Percentiles rank a stretch among this genome's conserved stretches.
Conservation (phyloP, 495 filamentous ascomycete genomes). For the Penicillium daleae region DNA sequence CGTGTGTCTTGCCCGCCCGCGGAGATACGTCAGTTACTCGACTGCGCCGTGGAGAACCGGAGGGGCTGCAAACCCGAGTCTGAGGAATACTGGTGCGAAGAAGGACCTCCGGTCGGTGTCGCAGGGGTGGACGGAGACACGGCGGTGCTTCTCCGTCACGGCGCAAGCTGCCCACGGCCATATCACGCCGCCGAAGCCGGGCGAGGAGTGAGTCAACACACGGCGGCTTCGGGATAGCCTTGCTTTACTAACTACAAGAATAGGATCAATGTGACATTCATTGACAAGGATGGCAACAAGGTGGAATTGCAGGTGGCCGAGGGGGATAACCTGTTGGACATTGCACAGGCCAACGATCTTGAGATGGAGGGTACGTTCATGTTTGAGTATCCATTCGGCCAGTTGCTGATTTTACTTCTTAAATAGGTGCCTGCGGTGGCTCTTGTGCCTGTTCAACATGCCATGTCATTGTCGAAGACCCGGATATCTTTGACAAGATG, state of each 20-base stretch:
- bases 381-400: not conserved
- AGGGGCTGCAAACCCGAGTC: conserved; percentile 20
- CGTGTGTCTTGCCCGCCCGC: conserved; percentile 37
- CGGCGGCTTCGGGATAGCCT: not conserved
- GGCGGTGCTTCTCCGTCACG: conserved; percentile 69
- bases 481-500: conserved; percentile 87
- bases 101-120: conserved; percentile 24
- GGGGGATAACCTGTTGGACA: conserved; percentile 91
- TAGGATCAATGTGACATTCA: conserved; percentile 87
- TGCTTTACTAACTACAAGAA: not conserved
- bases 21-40: conserved; percentile 39
- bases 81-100: conserved; percentile 11
- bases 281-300: conserved; percentile 86
- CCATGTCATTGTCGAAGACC: conserved; percentile 88
- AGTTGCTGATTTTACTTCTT: not conserved
- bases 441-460: conserved; percentile 97
- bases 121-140: conserved; percentile 34
- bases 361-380: conserved; percentile 84
- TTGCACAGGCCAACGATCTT: conserved; percentile 90
- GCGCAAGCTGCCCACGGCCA: conserved; percentile 70
- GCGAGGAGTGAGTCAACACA: conserved; percentile 79
- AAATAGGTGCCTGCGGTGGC: conserved; percentile 83
- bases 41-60: conserved; percentile 28
- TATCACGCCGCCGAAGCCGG: conserved; percentile 79
- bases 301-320: conserved; percentile 77